Base-by-base conservation (phyloP, 441 rosid species). In the Populus hybrid region DNA sequence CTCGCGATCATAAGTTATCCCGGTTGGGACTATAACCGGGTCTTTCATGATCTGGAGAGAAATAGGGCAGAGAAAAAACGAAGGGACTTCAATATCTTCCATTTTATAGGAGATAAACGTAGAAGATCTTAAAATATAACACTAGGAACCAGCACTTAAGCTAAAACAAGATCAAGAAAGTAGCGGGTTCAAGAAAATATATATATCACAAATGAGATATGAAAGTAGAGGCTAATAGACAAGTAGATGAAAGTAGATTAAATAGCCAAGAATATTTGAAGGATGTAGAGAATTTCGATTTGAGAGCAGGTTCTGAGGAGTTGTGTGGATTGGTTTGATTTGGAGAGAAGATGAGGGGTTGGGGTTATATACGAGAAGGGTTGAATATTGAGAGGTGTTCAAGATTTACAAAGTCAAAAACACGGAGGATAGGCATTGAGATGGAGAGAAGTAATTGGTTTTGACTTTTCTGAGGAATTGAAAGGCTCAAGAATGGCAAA, bases 21-120 rank as follows among this genome's bases (percentile, higher is more conserved):
- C 94, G 18, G 98, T 83, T 19, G 90, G 75, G 30, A 92, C 82
- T 0, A 86, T 90, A 70, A 95, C 92, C 1, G 97, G 98, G 64
- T 95, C 98, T 74, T 86, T 92, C 97, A 94, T 95, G 80, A 95
- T 86, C 66, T 91, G 90, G 21, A 91, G 85, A 42, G 98, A 95
- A 76, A 94, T 92, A 2, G 97, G 98, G 81, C 97, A 94, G 28
- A 90, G 77, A 72, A 92, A 94, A 75, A 75, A 94, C 0, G 89
- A 65, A 34, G 97, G 99, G 53, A 95, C 89, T 61, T 94, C 92
- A 46, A 95, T 83, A 64, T 88, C 97, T 71, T 90, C 93, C 91
- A 90, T 89, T 76, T n/a, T 32, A 69, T 6, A 61, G 26, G 23
- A 18, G 67, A 19, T 35, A 6, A 66, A 65, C 7, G 6, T 26